Conservation (phyloP, 1,284 basidiomycete genomes). For the Microbotryomycetes sp. region DNA sequence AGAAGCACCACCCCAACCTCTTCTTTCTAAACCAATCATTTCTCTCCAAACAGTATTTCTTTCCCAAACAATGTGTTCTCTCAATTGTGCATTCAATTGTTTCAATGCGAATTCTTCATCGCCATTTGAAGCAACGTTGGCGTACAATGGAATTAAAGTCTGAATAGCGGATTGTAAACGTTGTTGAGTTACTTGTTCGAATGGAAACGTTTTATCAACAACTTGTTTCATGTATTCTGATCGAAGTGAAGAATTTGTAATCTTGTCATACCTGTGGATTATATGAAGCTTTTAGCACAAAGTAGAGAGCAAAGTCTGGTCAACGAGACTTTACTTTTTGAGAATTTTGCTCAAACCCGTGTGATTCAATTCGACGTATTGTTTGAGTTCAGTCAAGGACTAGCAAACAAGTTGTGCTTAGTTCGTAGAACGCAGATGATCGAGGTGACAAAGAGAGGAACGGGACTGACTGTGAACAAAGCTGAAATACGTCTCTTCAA, state of each 20-base stretch:
- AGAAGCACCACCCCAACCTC: conserved; percentile 32
- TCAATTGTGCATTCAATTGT: conserved; percentile 79
- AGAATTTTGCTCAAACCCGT: conserved; percentile 90
- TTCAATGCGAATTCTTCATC: conserved; percentile 66
- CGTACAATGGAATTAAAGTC: conserved; percentile 66
- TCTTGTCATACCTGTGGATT: conserved; percentile 79
- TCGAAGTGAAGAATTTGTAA: conserved; percentile 78
- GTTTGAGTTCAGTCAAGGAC: conserved; percentile 69
- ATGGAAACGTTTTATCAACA: conserved; percentile 66
- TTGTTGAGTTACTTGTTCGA: conserved; percentile 59
- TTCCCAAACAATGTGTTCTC: conserved; percentile 86
- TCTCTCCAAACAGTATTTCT: conserved; percentile 94
- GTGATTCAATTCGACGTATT: conserved; percentile 91
- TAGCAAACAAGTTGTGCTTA: background rate
- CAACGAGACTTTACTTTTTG: conserved; percentile 83
- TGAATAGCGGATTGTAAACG: conserved; percentile 58
- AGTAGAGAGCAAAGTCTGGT: background rate
- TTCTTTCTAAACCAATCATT: conserved; percentile 68
- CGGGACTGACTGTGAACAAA: conserved; percentile 58
- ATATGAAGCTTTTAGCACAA: no score
- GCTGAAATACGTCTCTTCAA: conserved; percentile 87
- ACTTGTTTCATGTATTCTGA: conserved; percentile 68
- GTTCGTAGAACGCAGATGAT: background rate
- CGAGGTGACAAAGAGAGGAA: conserved; percentile 21
- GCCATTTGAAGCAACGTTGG: conserved; percentile 75